Evolutionary conservation across 192 early-diverging fungal species (phyloP), one percentile per base, ranked within the genome.

Genomic region (Backusella circina): DNA sequence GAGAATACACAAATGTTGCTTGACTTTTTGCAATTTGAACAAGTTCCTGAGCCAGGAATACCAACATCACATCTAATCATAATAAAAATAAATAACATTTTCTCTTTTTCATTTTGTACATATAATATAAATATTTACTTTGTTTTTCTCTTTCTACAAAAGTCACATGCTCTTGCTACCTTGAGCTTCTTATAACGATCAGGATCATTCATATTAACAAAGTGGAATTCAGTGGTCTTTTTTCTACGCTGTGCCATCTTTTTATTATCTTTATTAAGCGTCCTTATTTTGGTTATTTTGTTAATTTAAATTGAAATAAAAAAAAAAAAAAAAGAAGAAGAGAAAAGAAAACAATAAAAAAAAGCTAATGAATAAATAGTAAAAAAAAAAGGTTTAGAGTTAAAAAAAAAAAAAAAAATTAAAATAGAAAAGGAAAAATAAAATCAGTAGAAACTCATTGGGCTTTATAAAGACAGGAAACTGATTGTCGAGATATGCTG

Each of bases 171-270:
- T 38, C 73, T 47, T 26, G 70, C 30, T 8, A 80, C 78, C 33
- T 80, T 80, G 39, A 80, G 47, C 23, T 73, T 65, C 57, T 80
- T 80, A 61, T 80, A 80, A 21, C 72, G 66, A 71, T 75, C 38
- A 54, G 78, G 78, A 44, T 80, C 78, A 30, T 75, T 57, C 72
- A 80, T 80, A 68, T 80, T 74, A 26, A 80, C 74, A 67, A 80
- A 80, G 51, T 74, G 72, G 30, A 70, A 80, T 68, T 80, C 69
- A 16, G 71, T 39, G n/a, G 74, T 26, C 21, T 68, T 75, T 21
- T 47, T 68, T 51, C 67, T 75, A 26, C 74, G 74, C 2, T 50
- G 74, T 26, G 54, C 21, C 54, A 61, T 61, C 18, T 61, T 61
- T 61, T 51, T 7, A 26, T 28, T 23, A 61, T 61, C 2, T 26